phyloP scores from a whole-genome alignment of 345 rosid genomes.

The Iberis pinnata region DNA sequence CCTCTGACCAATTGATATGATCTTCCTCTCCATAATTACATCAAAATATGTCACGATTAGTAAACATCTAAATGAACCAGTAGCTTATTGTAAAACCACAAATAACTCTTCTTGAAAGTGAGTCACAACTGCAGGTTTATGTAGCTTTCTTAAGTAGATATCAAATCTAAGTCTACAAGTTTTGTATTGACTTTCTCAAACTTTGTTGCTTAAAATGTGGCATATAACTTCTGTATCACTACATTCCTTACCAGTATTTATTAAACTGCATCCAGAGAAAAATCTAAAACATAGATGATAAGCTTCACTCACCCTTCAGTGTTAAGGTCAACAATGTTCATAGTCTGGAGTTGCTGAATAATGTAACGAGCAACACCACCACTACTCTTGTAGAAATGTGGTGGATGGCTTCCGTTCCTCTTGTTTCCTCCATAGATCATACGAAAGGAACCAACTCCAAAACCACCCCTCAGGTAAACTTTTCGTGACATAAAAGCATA shows the following conservation, averaged over 20 bases:
- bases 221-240: too few relatives aligned
- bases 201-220: too few relatives aligned
- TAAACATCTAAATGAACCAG: not conserved
- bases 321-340: conserved; percentile 36
- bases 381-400: conserved; percentile 39
- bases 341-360: conserved; percentile 37
- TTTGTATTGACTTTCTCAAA: too few relatives aligned
- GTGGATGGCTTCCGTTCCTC: conserved; percentile 38
- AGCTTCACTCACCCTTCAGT: conserved; percentile 29
- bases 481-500: conserved; percentile 30
- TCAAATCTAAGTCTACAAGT: not conserved
- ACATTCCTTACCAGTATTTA: not conserved
- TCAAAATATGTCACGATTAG: not conserved
- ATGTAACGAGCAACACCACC: conserved; percentile 38
- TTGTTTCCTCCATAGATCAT: conserved; percentile 38
- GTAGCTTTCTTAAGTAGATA: too few relatives aligned
- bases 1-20: conserved; percentile 74
- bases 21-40: conserved; percentile 60
- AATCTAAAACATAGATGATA: not conserved
- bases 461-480: conserved; percentile 33
- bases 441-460: conserved; percentile 38
- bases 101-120: not conserved
- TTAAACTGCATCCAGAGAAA: not conserved
- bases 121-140: not conserved
- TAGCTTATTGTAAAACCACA: not conserved